A percentile compares a stretch with the other conserved stretches of the same genome.
phyloP scores from a whole-genome alignment of 164 flowering plant genomes.

The Aristolochia californica region DNA sequence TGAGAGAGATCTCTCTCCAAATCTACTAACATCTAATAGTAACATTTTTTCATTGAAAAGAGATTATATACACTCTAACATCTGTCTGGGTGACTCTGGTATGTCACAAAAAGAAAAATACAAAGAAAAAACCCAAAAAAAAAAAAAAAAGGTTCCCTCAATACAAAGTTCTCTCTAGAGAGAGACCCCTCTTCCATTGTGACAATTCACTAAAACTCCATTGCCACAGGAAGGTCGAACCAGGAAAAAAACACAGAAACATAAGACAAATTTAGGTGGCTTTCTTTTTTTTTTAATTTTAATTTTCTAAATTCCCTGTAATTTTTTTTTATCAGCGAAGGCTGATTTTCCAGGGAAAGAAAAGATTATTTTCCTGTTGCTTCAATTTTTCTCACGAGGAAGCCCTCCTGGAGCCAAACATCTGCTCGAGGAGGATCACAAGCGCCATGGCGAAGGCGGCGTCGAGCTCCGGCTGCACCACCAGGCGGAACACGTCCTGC shows the following conservation, averaged over 20 bases:
- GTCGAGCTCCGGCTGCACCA: constrained; percentile 49
- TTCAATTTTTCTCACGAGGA: too few species aligned
- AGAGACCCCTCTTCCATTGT: background rate
- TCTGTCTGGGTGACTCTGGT: too few species aligned
- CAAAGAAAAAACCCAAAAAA: too few species aligned
- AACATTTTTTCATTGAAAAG: too few species aligned
- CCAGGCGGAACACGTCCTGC: constrained; percentile 51
- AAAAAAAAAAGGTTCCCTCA: too few species aligned
- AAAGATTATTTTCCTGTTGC: too few species aligned
- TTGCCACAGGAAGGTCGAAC: background rate
- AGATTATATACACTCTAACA: too few species aligned
- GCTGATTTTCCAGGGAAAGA: background rate
- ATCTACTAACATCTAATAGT: too few species aligned
- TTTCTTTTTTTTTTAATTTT: background rate
- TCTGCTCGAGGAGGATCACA: constrained; percentile 68
- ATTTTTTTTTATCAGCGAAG: background rate
- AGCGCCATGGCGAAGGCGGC: constrained; percentile 54
- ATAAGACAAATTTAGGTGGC: background rate
- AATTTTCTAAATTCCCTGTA: background rate
- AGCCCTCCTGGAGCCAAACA: constrained; percentile 37
- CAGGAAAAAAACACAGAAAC: background rate
- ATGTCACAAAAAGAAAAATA: too few species aligned
- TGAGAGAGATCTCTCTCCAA: too few species aligned
- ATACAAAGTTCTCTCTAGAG: too few species aligned
- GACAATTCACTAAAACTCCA: constrained; percentile 3